These are phyloP conservation scores for Phytopythium mirpurense DNA, from an alignment of 352 stramenopile species.

Conservation along the genomic window DNA sequence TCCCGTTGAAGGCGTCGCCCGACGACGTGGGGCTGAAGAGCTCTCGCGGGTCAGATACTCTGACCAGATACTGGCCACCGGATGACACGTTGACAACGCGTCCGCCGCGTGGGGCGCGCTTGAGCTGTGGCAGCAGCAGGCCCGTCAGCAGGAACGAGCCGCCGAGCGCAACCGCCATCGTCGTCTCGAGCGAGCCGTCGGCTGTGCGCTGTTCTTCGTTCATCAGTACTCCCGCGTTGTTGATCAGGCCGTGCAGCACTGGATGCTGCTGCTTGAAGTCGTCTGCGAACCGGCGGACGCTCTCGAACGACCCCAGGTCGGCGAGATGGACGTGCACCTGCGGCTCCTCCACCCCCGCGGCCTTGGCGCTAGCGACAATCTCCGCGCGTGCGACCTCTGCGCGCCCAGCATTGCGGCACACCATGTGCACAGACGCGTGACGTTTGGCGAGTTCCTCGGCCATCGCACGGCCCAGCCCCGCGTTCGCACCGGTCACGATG, in stretches of 20 bases:
- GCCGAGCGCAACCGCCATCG: slow-evolving; percentile 33
- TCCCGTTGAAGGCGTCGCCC: slow-evolving; percentile 23
- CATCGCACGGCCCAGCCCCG: slow-evolving; percentile 32
- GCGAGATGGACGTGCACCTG: slow-evolving; percentile 35
- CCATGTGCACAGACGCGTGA: slow-evolving; percentile 37
- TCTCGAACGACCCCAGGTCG: slow-evolving; percentile 37
- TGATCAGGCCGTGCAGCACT: slow-evolving; percentile 35
- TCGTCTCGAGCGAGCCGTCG: slow-evolving; percentile 27
- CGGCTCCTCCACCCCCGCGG: slow-evolving; percentile 19
- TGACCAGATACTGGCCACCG: slow-evolving; percentile 37
- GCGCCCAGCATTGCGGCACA: slow-evolving; percentile 32
- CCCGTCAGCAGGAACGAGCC: slow-evolving; percentile 44
- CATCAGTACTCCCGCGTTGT: slow-evolving; percentile 45
- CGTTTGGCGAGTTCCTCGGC: slow-evolving; percentile 32
- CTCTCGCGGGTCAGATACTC: slow-evolving; percentile 21
- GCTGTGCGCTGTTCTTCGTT: slow-evolving; percentile 25
- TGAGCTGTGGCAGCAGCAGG: slow-evolving; percentile 36
- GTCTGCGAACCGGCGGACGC: slow-evolving; percentile 30
- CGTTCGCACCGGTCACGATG: slow-evolving; percentile 46
- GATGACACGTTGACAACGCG: slow-evolving; percentile 52
- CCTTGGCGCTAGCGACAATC: slow-evolving; percentile 28
- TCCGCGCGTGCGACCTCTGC: slow-evolving; percentile 28
- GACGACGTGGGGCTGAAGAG: slow-evolving; percentile 19
- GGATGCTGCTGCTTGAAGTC: slow-evolving; percentile 16
- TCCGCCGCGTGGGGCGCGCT: slow-evolving; percentile 27